Evolutionary conservation across 2,329 filamentous ascomycete genomes (phyloP).

Genomic region (Talaromyces sp.): DNA sequence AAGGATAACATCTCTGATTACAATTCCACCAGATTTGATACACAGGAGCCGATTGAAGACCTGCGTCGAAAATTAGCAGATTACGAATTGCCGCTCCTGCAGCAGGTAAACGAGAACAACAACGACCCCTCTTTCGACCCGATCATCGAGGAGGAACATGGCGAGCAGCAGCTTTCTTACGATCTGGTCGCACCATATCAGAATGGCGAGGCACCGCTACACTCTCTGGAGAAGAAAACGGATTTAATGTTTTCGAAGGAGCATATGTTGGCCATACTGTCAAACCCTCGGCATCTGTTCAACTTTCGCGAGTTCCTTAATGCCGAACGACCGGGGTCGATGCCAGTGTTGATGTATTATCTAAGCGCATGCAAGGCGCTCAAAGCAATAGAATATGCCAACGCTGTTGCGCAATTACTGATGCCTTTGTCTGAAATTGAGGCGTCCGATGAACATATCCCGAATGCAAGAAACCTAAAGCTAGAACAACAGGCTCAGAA

Average conservation of each 20-base stretch:
- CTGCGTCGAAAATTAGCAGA: slow-evolving; percentile 27
- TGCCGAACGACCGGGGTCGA: slow-evolving; percentile 57
- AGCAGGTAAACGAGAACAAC: slow-evolving; percentile 28
- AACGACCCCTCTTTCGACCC: slow-evolving; percentile 29
- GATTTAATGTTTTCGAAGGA: slow-evolving; percentile 64
- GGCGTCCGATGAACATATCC: slow-evolving; percentile 53
- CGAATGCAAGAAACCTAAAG: slow-evolving; percentile 55
- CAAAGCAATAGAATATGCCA: slow-evolving; percentile 67
- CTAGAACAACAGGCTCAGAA: slow-evolving; percentile 62
- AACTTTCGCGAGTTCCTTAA: slow-evolving; percentile 67
- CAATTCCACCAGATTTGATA: background rate
- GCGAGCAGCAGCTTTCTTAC: slow-evolving; percentile 25
- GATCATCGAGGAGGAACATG: slow-evolving; percentile 27
- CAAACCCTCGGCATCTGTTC: slow-evolving; percentile 59
- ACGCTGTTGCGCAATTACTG: slow-evolving; percentile 63
- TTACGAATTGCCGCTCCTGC: slow-evolving; percentile 29
- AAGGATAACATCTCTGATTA: background rate
- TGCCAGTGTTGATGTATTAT: slow-evolving; percentile 68
- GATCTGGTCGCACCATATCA: slow-evolving; percentile 35
- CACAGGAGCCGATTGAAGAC: slow-evolving; percentile 22
- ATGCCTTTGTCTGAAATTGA: slow-evolving; percentile 54
- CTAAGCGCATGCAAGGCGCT: slow-evolving; percentile 68
- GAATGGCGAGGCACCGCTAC: slow-evolving; percentile 25
- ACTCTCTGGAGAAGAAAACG: slow-evolving; percentile 62
- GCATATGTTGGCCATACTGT: slow-evolving; percentile 64